Base-by-base conservation (phyloP, 179 eudicot genomes). In the Drosera spatulata region DNA sequence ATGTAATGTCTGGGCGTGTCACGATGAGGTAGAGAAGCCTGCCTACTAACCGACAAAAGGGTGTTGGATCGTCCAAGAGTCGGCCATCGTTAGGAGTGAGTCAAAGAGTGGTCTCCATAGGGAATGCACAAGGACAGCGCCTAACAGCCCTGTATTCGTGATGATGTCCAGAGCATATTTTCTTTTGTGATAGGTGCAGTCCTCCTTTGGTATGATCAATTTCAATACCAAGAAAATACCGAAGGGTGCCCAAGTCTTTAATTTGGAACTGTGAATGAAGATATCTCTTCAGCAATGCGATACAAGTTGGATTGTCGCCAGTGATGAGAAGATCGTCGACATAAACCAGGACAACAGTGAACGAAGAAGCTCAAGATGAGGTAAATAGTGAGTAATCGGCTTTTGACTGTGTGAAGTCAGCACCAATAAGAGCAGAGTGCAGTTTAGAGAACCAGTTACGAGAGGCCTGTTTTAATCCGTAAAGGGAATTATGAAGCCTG, bases 371-470 rank as follows among this genome's bases (percentile, higher is more conserved):
- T 13, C 4, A 5, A 2, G 4, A 4, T 39, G 3, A 4, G 22
- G 56, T 53, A 37, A 53, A 15, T 10, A 53, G 22, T 4, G 56
- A 15, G 37, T 53, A 37, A 53, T 53, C 56, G 22, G 56, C 56
- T 3, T 15, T 14, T 0, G 56, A 53, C 56, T 53, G 33, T 15
- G 4, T 53, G 39, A 53, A 53, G 5, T 9, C 37, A 7, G 10
- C 22, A 53, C 5, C 6, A 53, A 12, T 5, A 2, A 53, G 33
- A 9, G 56, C 22, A 9, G 56, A 14, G 5, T 6, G 2, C 7
- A 53, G 22, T 9, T 53, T 53, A 2, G 4, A 9, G 14, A 9
- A 53, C 56, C 56, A 53, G 22, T 13, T 4, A 14, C 22, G 12
- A 4, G 39, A 53, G 33, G 56, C 22, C 4, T 53, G 56, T 53